These are phyloP conservation scores for Scytalidium sp. DNA, from an alignment of 2,329 filamentous ascomycete species.

Conservation along the genomic window DNA sequence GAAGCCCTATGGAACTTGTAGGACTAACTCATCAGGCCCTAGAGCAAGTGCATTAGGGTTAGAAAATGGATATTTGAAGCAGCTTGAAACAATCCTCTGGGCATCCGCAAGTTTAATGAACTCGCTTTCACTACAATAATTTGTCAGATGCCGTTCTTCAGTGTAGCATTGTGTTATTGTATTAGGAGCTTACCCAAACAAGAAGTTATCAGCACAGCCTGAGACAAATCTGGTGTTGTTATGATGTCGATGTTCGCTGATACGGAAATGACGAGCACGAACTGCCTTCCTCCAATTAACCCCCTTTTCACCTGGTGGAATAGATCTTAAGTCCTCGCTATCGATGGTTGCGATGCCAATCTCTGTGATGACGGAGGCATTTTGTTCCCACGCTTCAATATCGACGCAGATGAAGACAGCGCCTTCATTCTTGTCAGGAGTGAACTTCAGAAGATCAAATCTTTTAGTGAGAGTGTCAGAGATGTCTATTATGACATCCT, in stretches of 20 bases:
- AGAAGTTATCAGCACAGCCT: conserved; percentile 71
- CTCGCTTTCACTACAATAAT: conserved; percentile 46
- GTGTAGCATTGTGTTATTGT: background rate
- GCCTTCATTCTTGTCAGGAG: conserved; percentile 47
- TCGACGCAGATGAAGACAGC: conserved; percentile 77
- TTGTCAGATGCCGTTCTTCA: conserved; percentile 1
- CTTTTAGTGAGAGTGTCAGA: conserved; percentile 5
- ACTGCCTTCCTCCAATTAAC: conserved; percentile 67
- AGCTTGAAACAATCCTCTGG: conserved; percentile 43
- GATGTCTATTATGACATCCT: conserved; percentile 19
- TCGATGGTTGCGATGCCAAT: conserved; percentile 82
- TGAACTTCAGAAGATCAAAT: conserved; percentile 42
- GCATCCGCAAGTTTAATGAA: conserved; percentile 45
- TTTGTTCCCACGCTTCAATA: conserved; percentile 74
- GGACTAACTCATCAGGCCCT: conserved; percentile 5
- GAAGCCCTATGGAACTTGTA: background rate
- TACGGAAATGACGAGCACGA: conserved; percentile 70
- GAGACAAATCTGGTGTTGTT: conserved; percentile 66
- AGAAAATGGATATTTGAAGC: conserved; percentile 56
- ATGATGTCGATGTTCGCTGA: conserved; percentile 64
- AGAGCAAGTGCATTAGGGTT: conserved; percentile 8
- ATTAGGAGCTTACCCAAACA: conserved; percentile 62
- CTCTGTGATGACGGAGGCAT: conserved; percentile 71
- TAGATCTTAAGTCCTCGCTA: conserved; percentile 49
- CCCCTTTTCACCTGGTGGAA: conserved; percentile 60